phyloP scores from a whole-genome alignment of 805 yeast species.

The Candida pseudofarinosa region DNA sequence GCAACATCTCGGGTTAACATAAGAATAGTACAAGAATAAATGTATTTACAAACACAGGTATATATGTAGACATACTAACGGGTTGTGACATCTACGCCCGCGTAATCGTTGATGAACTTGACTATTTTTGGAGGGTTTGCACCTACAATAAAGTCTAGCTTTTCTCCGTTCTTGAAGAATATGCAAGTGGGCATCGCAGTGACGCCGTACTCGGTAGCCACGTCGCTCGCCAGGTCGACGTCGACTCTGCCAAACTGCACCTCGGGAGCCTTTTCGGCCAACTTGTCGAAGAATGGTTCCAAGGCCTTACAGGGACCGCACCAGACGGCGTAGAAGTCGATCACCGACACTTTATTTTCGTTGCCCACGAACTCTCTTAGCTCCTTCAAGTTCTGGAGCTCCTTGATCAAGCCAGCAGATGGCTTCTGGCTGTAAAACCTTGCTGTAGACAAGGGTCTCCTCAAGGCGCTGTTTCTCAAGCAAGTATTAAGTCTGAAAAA shows the following conservation, averaged over 20 bases:
- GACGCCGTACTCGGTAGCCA: constrained; percentile 58
- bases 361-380: constrained; percentile 20
- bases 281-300: constrained; percentile 32
- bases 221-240: constrained; percentile 58
- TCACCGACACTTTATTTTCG: constrained; percentile 26
- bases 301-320: constrained; percentile 44
- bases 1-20: no score
- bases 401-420: constrained; percentile 14
- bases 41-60: background rate
- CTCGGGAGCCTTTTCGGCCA: constrained; percentile 35
- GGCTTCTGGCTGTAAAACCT: background rate
- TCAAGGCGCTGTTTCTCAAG: background rate
- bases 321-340: constrained; percentile 44
- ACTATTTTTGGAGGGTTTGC: constrained; percentile 48
- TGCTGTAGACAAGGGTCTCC: background rate
- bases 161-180: constrained; percentile 56
- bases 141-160: constrained; percentile 58
- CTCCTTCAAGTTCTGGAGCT: constrained; percentile 22
- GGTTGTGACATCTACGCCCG: constrained; percentile 22
- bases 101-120: constrained; percentile 22
- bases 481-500: background rate
- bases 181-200: constrained; percentile 77
- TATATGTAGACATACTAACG: constrained; percentile 5
- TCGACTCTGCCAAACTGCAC: constrained; percentile 68
- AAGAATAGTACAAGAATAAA: background rate